Conservation (phyloP, 805 yeast species). For the Metschnikowia orientalis region DNA sequence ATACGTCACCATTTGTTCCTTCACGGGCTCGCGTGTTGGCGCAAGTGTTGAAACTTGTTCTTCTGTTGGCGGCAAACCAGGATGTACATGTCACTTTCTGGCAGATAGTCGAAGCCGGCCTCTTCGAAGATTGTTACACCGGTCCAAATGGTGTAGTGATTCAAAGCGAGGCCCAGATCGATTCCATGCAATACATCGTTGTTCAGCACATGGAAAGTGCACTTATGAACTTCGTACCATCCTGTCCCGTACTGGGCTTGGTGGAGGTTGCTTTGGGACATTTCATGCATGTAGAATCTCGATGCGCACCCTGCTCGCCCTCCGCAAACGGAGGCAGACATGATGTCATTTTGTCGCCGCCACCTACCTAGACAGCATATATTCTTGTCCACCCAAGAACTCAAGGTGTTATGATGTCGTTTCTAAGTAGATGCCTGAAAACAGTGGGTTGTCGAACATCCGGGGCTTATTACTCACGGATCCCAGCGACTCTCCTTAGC, state of each 20-base stretch:
- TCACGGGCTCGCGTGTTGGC: conserved; percentile 2
- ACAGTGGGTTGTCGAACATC: background rate
- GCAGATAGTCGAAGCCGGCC: no score
- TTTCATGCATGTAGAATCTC: conserved; percentile 7
- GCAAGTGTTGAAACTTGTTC: conserved; percentile 1
- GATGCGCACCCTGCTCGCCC: no score
- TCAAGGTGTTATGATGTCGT: no score
- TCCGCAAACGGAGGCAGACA: no score
- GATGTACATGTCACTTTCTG: no score
- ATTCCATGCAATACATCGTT: conserved; percentile 5
- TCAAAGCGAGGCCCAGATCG: conserved; percentile 33
- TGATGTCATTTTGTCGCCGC: no score
- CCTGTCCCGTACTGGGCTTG: conserved; percentile 7
- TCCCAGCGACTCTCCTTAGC: background rate
- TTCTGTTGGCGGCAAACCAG: no score
- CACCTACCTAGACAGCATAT: no score
- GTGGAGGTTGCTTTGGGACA: conserved; percentile 33
- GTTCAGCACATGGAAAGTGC: conserved; percentile 1
- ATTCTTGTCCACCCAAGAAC: no score
- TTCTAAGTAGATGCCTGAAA: no score
- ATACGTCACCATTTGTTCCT: conserved; percentile 1
- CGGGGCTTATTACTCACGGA: background rate
- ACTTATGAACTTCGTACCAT: background rate
- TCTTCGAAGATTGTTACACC: conserved; percentile 32
- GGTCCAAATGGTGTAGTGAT: conserved; percentile 28